Evolutionary conservation across 1,139 yeast genomes (phyloP), one percentile per base, ranked within the genome.

Genomic region (Spathaspora sp.): DNA sequence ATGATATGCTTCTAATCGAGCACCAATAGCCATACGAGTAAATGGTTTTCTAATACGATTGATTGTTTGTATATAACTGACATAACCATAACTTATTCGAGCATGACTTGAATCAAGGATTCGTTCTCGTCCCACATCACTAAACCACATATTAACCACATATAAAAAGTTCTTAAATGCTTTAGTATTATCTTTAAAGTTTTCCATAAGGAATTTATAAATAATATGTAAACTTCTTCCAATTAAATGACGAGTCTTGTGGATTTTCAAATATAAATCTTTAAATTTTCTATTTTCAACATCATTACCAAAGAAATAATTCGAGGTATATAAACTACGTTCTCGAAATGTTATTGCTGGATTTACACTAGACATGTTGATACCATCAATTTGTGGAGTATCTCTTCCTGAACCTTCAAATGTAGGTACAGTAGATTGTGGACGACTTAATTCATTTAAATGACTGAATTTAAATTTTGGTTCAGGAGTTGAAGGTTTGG

Each of bases 51-150:
- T 72, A 16, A 84, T 60, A 38, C 75, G 64, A 40, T 75, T 74
- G 25, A 80, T 65, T 16, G 67, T 68, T 47, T 77, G 79, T 27
- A 68, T 60, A 10, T 64, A 59, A 38, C 65, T 64, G 46, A 67
- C 58, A 55, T 72, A 67, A 17, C 67, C 66, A 58, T 66, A 68
- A 52, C 64, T 67, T 34, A 73, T 61, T 40, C 63, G 65, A 0
- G 76, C 70, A 49, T 72, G 74, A 51, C 84, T 81, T 10, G 79
- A 68, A 44, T 78, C 85, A 43, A 85, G 78, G 1, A 85, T 70
- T 11, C 87, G 72, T 56, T 88, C 96, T 51, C 81, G 76, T 1
- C 96, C 96, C 24, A 87, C 86, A 61, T 90, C 95, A 15, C 88
- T 78, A 52, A 93, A 81, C 90, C 96, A 93, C 9, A 86, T 82